Evolutionary conservation across 768 basidiomycete species (phyloP), one percentile per base, ranked within the genome.

Genomic region (Pulveroboletus sp.): DNA sequence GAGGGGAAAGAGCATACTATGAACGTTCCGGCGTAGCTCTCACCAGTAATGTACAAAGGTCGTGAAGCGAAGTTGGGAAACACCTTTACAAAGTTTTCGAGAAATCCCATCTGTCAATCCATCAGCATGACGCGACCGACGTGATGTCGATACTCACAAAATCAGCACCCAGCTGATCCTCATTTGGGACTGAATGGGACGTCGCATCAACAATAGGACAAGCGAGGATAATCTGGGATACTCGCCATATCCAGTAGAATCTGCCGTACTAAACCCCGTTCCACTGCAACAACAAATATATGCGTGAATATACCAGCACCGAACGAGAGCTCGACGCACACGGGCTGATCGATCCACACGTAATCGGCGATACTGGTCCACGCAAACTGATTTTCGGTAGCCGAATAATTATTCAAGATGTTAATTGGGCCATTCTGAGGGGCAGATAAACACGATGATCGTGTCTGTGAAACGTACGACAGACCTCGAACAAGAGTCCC

Each of bases 271-370:
- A 19, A 13, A 42, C 3, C 41, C 41, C 13, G 17, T 16, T 32
- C 41, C 41, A 42, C 41, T 42, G 16, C 17, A 19, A 16, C 13
- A 84, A 9, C 27, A 29, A 12, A 17, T n/a, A n/a, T n/a, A n/a
- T 31, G 2, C 2, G 17, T 32, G 29, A 32, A 20, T 31, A 3
- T 7, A 6, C 17, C 6, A 31, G 3, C 11, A 10, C 12, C 13
- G 7, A 12, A 27, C 20, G 9, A 45, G 24, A 23, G n/a, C 17
- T 3, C 29, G 20, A 57, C 71, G 2, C 59, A 70, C 60, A 84
- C 84, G 43, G 85, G 87, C 48, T 87, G 82, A 57, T 88, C 87
- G 42, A 88, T 70, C 82, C 82, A 87, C 43, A 87, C 75, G 53
- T 79, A 81, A 31, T 49, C 57, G 5, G 81, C 77, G 21, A 85